A percentile compares a stretch with the other conserved stretches of the same genome.
Evolutionary conservation across 768 basidiomycete genomes (phyloP).

Genomic region (Strobilomyces echinocephalus): DNA sequence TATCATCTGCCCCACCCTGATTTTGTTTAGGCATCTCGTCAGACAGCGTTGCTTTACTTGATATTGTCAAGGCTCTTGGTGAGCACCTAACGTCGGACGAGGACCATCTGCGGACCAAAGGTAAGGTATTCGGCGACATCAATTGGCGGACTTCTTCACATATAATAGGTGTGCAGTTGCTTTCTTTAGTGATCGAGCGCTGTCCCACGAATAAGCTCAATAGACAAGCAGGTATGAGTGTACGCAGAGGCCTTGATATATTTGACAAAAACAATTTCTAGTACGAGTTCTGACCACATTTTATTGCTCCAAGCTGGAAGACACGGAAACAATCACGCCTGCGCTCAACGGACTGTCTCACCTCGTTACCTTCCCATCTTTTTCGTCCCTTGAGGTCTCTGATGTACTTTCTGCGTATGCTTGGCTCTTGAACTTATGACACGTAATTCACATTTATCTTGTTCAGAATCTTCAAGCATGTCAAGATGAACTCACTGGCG

Average conservation of each 20-base stretch:
- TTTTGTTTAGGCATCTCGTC: slow-evolving; percentile 44
- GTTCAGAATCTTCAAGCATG: slow-evolving; percentile 65
- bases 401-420: slow-evolving; percentile 58
- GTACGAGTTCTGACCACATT: slow-evolving; percentile 81
- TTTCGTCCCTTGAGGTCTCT: slow-evolving; percentile 60
- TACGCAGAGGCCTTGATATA: background rate
- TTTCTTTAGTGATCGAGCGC: slow-evolving; percentile 63
- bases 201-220: slow-evolving; percentile 65
- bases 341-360: slow-evolving; percentile 72
- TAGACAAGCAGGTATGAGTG: slow-evolving; percentile 68
- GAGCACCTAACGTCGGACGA: slow-evolving; percentile 88
- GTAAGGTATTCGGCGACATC: slow-evolving; percentile 35
- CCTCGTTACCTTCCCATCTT: slow-evolving; percentile 57
- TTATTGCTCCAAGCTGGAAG: slow-evolving; percentile 82
- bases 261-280: slow-evolving; percentile 29
- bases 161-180: slow-evolving; percentile 70
- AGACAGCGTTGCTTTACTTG: slow-evolving; percentile 57
- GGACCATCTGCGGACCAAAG: slow-evolving; percentile 71
- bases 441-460: background rate
- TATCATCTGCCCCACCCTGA: background rate
- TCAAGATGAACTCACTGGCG: slow-evolving; percentile 76
- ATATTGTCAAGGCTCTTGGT: slow-evolving; percentile 81
- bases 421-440: background rate
- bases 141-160: background rate
- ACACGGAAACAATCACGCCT: slow-evolving; percentile 78